Evolutionary conservation across 768 basidiomycete species (phyloP).

Genomic region (Russula sp.): DNA sequence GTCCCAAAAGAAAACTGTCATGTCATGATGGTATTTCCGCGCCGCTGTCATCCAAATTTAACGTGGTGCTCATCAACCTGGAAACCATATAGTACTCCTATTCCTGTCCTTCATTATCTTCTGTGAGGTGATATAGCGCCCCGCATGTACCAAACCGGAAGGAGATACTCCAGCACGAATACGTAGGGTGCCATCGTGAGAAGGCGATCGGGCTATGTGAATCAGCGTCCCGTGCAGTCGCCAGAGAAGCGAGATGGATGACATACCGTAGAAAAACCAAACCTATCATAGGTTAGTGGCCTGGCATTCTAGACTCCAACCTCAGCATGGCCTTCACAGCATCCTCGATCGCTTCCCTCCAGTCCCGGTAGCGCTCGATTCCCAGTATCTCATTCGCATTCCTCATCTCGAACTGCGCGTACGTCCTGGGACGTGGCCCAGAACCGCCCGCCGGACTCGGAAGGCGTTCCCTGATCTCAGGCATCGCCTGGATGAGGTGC

Average conservation of each 20-base stretch:
- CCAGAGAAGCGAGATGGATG: not conserved
- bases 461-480: constrained; percentile 9
- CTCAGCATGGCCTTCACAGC: constrained; percentile 12
- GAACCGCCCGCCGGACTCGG: constrained; percentile 2
- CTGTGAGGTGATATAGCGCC: not conserved
- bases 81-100: not conserved
- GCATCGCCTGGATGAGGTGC: constrained; percentile 11
- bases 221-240: not conserved
- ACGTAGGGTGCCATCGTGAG: not conserved
- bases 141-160: not conserved
- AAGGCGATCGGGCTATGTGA: not conserved
- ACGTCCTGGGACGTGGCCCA: not conserved
- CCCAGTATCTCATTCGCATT: constrained; percentile 18
- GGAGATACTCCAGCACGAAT: not conserved
- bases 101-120: not conserved
- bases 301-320: not conserved
- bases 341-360: constrained; percentile 14
- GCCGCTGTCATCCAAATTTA: not conserved
- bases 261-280: no score
- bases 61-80: not conserved
- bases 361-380: constrained; percentile 1
- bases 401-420: constrained; percentile 11
- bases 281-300: not conserved
- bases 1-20: not conserved
- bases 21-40: no score